Conservation (phyloP, 805 yeast genomes). For the Lipomyces oligophaga region DNA sequence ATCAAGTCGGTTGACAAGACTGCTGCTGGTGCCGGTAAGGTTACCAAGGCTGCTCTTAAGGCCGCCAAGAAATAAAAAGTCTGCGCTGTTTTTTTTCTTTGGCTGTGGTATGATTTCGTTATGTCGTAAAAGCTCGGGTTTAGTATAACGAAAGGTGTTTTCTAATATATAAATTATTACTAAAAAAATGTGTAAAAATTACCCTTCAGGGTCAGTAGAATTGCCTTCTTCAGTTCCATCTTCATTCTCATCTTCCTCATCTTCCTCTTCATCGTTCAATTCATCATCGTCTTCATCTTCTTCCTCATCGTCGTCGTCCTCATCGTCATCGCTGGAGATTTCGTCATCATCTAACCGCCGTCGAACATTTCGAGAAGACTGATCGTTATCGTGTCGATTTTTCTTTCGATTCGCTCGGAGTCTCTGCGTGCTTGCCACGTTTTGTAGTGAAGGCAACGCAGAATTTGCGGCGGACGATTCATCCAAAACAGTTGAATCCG, state of each 20-base stretch:
- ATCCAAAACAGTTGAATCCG: no score
- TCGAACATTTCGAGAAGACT: background rate
- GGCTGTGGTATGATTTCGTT: constrained; percentile 7
- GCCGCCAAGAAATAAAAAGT: constrained; percentile 63
- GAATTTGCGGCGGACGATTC: no score
- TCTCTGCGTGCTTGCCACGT: no score
- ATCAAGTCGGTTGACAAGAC: constrained; percentile 91
- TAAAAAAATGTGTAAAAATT: no score
- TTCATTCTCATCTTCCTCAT: constrained; percentile 10
- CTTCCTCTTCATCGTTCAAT: background rate
- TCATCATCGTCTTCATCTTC: background rate
- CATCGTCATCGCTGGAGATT: no score
- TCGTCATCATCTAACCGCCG: no score
- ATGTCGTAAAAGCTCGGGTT: background rate
- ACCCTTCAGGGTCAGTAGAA: background rate
- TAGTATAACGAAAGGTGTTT: background rate
- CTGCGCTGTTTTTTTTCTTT: constrained; percentile 4
- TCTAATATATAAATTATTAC: background rate
- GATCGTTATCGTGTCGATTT: constrained; percentile 21
- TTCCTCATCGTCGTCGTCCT: constrained; percentile 1
- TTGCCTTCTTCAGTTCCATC: constrained; percentile 8
- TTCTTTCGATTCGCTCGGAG: no score
- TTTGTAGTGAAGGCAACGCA: no score
- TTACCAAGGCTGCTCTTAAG: constrained; percentile 92
- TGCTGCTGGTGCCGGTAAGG: constrained; percentile 82